phyloP scores from a whole-genome alignment of 345 rosid species.

The Brassica rapa region DNA sequence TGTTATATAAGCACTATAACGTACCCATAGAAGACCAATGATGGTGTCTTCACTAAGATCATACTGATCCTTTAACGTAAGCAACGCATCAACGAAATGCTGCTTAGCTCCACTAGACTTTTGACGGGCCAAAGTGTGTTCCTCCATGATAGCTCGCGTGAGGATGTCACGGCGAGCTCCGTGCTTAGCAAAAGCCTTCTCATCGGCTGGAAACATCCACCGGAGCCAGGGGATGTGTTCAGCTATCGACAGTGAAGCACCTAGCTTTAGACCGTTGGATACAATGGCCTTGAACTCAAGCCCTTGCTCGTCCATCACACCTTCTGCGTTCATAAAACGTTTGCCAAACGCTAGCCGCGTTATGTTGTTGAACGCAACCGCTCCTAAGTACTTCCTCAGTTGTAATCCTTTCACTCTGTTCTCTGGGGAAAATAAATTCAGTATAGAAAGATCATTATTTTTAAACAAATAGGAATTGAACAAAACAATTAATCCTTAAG shows the following conservation, averaged over 20 bases:
- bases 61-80: constrained; percentile 72
- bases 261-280: constrained; percentile 72
- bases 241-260: constrained; percentile 75
- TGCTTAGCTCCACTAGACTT: constrained; percentile 58
- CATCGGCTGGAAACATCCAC: constrained; percentile 89
- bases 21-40: constrained; percentile 90
- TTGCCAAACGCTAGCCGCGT: constrained; percentile 94
- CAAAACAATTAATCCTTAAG: neutral
- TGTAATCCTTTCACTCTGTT: constrained; percentile 49
- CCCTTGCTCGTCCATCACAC: constrained; percentile 79
- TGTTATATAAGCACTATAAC: constrained; percentile 1
- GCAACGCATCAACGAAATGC: constrained; percentile 87
- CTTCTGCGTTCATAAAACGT: constrained; percentile 76
- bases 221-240: constrained; percentile 94
- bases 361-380: constrained; percentile 94
- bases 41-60: constrained; percentile 91
- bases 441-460: neutral
- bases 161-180: constrained; percentile 72
- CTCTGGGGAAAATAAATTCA: constrained; percentile 46
- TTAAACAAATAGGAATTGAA: neutral
- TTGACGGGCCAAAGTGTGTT: constrained; percentile 71
- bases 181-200: constrained; percentile 73
- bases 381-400: constrained; percentile 72
- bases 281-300: constrained; percentile 81
- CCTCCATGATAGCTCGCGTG: constrained; percentile 84